Conservation (phyloP, 1,139 yeast genomes). For the Pichia sp. region DNA sequence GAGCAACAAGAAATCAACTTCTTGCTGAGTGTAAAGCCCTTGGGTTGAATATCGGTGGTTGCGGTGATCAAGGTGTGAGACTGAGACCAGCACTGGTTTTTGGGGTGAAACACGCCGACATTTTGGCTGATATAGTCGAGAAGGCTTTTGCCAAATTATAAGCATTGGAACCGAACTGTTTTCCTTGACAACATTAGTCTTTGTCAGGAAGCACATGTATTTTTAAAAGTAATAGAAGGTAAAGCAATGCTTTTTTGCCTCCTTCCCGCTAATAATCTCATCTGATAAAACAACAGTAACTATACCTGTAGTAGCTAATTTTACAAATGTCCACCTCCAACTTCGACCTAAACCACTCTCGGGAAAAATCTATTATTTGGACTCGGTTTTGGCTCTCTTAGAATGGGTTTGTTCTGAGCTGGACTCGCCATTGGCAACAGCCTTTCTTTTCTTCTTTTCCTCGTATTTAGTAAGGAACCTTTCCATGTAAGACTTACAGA, state of each 20-base stretch:
- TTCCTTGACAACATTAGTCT: not conserved
- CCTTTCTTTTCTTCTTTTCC: slow-evolving; percentile 26
- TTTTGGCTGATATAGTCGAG: slow-evolving; percentile 36
- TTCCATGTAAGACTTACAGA: slow-evolving; percentile 63
- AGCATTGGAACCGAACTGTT: not conserved
- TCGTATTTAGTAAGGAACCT: slow-evolving; percentile 54
- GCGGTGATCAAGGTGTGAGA: slow-evolving; percentile 59
- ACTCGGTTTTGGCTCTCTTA: too few species aligned
- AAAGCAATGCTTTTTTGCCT: too few species aligned
- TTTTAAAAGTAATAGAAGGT: too few species aligned
- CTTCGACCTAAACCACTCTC: too few species aligned
- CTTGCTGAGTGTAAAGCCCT: slow-evolving; percentile 41
- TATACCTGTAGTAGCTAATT: too few species aligned
- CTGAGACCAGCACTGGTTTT: slow-evolving; percentile 66
- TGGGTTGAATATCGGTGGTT: slow-evolving; percentile 70
- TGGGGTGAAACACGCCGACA: slow-evolving; percentile 59
- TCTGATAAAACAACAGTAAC: too few species aligned
- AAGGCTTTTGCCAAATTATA: slow-evolving; percentile 15
- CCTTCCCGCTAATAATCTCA: too few species aligned
- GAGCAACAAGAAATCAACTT: slow-evolving; percentile 43
- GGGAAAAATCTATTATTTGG: too few species aligned
- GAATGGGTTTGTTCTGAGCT: too few species aligned
- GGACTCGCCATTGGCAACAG: too few species aligned
- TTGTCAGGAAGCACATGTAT: too few species aligned
- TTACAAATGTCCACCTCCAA: too few species aligned